Conservation (phyloP, 306 rosid genomes). For the Prunus dulcis region DNA sequence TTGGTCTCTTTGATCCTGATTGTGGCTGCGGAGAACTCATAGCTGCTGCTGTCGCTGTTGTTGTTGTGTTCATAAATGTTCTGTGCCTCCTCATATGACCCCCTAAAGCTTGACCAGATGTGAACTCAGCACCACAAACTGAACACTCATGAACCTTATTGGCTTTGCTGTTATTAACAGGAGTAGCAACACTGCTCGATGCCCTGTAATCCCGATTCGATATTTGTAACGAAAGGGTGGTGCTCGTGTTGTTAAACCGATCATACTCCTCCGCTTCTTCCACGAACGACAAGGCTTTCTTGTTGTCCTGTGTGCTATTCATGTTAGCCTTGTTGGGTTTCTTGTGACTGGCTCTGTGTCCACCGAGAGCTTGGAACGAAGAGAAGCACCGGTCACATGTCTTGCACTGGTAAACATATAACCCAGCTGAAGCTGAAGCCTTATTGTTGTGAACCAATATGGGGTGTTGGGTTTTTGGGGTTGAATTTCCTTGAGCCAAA, state of each 20-base stretch:
- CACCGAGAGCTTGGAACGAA: conserved; percentile 92
- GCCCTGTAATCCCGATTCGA: conserved; percentile 25
- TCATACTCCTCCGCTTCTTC: conserved; percentile 2
- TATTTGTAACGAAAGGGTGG: conserved; percentile 53
- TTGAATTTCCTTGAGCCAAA: conserved; percentile 52
- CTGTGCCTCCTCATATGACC: conserved; percentile 96
- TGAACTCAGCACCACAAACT: conserved; percentile 71
- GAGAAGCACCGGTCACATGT: conserved; percentile 72
- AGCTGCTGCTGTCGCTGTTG: conserved; percentile 4
- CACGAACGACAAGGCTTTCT: conserved; percentile 16
- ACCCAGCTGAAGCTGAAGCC: conserved; percentile 1
- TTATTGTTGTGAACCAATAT: neutral
- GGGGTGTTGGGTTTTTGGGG: neutral
- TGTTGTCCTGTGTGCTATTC: conserved; percentile 8
- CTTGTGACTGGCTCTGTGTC: conserved; percentile 89
- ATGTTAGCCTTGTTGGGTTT: conserved; percentile 36
- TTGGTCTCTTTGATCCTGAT: conserved; percentile 38
- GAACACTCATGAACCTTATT: conserved; percentile 72
- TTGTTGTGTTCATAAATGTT: conserved; percentile 21
- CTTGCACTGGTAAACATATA: conserved; percentile 58
- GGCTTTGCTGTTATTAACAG: conserved; percentile 18
- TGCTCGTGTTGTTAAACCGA: conserved; percentile 29
- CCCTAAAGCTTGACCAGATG: conserved; percentile 93
- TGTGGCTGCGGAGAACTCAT: conserved; percentile 11
- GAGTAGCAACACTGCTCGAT: neutral